A percentile compares a stretch with the other conserved stretches of the same genome.
phyloP scores from a whole-genome alignment of 768 basidiomycete genomes.

The Tulasnella sp. region DNA sequence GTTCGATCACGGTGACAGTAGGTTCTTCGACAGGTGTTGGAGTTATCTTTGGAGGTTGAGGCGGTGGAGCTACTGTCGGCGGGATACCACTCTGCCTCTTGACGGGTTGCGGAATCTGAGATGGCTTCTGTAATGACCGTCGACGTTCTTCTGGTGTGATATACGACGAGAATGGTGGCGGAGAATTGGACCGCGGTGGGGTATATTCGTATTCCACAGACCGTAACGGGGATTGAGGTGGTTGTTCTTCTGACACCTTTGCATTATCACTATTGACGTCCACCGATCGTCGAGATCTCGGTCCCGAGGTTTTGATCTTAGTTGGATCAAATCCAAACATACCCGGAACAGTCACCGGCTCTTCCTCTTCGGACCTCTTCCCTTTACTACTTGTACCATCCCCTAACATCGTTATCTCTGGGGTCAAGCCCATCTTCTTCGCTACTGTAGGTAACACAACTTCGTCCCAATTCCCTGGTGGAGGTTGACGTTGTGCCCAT shows the following conservation, averaged over 20 bases:
- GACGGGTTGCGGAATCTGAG: slow-evolving; percentile 17
- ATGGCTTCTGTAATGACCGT: slow-evolving; percentile 19
- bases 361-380: not conserved
- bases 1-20: slow-evolving; percentile 15
- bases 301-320: slow-evolving; percentile 38
- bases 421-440: slow-evolving; percentile 64
- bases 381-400: slow-evolving; percentile 2
- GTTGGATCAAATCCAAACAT: slow-evolving; percentile 68
- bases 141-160: not conserved
- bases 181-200: slow-evolving; percentile 27
- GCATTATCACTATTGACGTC: slow-evolving; percentile 19
- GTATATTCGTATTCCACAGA: not conserved
- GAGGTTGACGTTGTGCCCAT: slow-evolving; percentile 41
- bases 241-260: too few species aligned
- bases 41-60: slow-evolving; percentile 15
- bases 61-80: not conserved
- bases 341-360: slow-evolving; percentile 41
- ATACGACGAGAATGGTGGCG: slow-evolving; percentile 55
- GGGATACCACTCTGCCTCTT: not conserved
- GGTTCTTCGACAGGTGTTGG: slow-evolving; percentile 15
- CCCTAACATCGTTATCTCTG: slow-evolving; percentile 40
- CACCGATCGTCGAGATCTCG: slow-evolving; percentile 19
- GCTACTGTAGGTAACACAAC: slow-evolving; percentile 77
- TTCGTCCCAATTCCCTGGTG: slow-evolving; percentile 70
- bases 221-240: slow-evolving; percentile 25